Evolutionary conservation across 2,329 filamentous ascomycete genomes (phyloP).

Genomic region (Sclerotinia spermophila): DNA sequence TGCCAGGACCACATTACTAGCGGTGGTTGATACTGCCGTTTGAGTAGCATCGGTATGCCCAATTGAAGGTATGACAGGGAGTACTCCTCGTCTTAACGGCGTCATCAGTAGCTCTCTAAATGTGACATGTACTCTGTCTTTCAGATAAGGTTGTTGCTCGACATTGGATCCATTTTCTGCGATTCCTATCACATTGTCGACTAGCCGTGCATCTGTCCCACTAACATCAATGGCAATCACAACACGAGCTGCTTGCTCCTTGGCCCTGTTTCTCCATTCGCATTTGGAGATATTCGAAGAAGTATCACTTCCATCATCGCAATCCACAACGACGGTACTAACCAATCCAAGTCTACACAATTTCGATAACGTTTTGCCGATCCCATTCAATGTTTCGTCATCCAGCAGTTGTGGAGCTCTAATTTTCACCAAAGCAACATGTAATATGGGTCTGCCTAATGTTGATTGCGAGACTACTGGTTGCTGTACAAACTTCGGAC

Average conservation of each 20-base stretch:
- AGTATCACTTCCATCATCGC: conserved; percentile 42
- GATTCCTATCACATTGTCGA: conserved; percentile 51
- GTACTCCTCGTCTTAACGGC: conserved; percentile 63
- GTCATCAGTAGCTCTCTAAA: conserved; percentile 56
- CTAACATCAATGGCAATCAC: conserved; percentile 70
- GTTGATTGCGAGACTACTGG: conserved; percentile 34
- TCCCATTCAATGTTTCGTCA: conserved; percentile 64
- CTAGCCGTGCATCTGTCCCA: conserved; percentile 63
- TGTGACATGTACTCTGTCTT: conserved; percentile 38
- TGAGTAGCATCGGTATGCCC: conserved; percentile 54
- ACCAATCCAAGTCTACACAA: conserved; percentile 76
- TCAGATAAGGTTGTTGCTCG: conserved; percentile 16
- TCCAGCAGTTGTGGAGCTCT: conserved; percentile 68
- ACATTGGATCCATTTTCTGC: conserved; percentile 22
- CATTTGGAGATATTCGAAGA: conserved; percentile 23
- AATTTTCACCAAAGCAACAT: conserved; percentile 84
- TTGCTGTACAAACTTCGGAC: conserved; percentile 57
- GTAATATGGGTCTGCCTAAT: conserved; percentile 44
- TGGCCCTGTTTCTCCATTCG: conserved; percentile 44
- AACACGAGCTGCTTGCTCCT: conserved; percentile 67
- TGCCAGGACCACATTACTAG: conserved; percentile 68
- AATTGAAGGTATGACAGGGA: conserved; percentile 65
- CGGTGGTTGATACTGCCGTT: conserved; percentile 46
- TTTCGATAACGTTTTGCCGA: conserved; percentile 80
- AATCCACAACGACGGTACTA: conserved; percentile 81